Percentiles rank a stretch among this genome's conserved stretches.
Conservation (phyloP, 2,329 filamentous ascomycete species). For the Magnaporthales sp. region DNA sequence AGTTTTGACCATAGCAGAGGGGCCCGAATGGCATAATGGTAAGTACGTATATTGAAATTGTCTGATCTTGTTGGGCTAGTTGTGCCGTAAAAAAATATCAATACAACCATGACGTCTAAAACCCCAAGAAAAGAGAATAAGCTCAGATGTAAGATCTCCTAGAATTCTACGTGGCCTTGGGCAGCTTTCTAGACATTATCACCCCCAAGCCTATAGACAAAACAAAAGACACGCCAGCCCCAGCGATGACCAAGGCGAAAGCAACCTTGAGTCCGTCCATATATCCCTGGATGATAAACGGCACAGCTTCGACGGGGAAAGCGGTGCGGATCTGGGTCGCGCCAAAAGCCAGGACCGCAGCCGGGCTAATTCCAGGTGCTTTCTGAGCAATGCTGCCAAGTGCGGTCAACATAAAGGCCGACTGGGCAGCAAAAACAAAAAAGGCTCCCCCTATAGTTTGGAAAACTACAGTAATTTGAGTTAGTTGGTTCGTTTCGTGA, state of each 20-base stretch:
- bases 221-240: slow-evolving; percentile 15
- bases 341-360: slow-evolving; percentile 9
- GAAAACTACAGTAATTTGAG: slow-evolving; percentile 16
- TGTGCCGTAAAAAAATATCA: too few relatives aligned
- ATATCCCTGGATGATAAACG: slow-evolving; percentile 46
- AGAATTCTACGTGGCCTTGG: too few relatives aligned
- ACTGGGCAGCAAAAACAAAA: slow-evolving; percentile 55
- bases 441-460: slow-evolving; percentile 34
- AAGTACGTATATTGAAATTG: too few relatives aligned
- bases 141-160: too few relatives aligned
- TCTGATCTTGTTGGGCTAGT: too few relatives aligned
- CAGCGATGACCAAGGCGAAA: slow-evolving; percentile 12
- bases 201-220: slow-evolving; percentile 17
- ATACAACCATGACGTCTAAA: too few relatives aligned
- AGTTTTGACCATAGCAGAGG: too few relatives aligned
- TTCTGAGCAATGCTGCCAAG: slow-evolving; percentile 20
- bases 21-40: too few relatives aligned
- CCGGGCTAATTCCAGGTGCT: slow-evolving; percentile 7
- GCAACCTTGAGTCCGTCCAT: slow-evolving; percentile 31
- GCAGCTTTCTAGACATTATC: too few relatives aligned
- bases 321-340: slow-evolving; percentile 12
- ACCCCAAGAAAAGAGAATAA: too few relatives aligned
- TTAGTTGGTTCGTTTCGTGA: not conserved
- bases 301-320: slow-evolving; percentile 34
- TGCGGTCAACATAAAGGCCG: slow-evolving; percentile 57